Evolutionary conservation across 176 grass and related monocot species (phyloP).

Genomic region (Areca catechu): DNA sequence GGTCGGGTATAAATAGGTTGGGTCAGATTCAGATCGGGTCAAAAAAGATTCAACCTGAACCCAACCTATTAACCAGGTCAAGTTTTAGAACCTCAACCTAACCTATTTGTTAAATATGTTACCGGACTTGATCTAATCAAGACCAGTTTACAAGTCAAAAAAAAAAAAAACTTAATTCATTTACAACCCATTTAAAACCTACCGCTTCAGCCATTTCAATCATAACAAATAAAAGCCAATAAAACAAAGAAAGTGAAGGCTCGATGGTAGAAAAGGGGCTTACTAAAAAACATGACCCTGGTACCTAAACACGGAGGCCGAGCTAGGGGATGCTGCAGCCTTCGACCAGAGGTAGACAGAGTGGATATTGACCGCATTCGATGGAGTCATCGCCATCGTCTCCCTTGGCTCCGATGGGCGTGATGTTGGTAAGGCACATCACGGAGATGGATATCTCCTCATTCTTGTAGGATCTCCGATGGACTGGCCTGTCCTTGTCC

Average conservation of each 20-base stretch:
- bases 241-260: neutral
- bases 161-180: too few species aligned
- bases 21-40: too few species aligned
- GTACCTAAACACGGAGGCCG: constrained; percentile 31
- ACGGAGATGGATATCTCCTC: constrained; percentile 89
- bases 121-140: too few species aligned
- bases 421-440: constrained; percentile 62
- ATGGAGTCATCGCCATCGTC: constrained; percentile 41
- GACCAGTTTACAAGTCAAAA: too few species aligned
- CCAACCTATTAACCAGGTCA: too few species aligned
- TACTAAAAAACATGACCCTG: constrained; percentile 88
- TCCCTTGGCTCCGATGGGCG: constrained; percentile 45
- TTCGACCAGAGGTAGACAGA: constrained; percentile 82
- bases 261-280: constrained; percentile 9
- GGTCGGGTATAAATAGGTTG: too few species aligned
- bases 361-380: constrained; percentile 76
- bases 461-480: constrained; percentile 41
- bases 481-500: constrained; percentile 54
- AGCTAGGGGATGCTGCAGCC: constrained; percentile 5
- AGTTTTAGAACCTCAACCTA: too few species aligned
- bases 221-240: too few species aligned
- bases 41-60: too few species aligned
- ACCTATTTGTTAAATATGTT: too few species aligned
- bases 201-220: too few species aligned
- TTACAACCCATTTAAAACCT: too few species aligned